Percentiles rank a stretch among this genome's conserved stretches.
These are phyloP conservation scores for Globisporangium echinulatum DNA, from an alignment of 352 stramenopile species.

Conservation along the genomic window DNA sequence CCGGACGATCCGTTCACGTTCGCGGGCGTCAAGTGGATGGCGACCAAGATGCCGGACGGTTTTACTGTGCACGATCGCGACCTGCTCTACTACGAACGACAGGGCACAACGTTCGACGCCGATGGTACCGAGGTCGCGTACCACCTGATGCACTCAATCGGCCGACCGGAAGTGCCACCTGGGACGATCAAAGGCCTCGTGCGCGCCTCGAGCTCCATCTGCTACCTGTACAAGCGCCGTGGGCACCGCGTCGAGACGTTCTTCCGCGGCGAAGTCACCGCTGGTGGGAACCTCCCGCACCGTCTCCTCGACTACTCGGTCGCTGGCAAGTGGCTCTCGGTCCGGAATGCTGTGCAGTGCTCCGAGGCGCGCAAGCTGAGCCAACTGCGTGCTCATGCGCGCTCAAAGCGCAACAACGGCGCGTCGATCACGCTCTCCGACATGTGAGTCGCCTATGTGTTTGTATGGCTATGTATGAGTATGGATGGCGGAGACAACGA, in stretches of 20 bases:
- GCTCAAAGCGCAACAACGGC: background rate
- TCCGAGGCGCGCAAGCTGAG: slow-evolving; percentile 2
- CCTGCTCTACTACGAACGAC: slow-evolving; percentile 35
- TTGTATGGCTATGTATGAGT: too few relatives aligned
- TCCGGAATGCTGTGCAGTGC: slow-evolving; percentile 10
- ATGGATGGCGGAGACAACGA: too few relatives aligned
- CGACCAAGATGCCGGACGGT: slow-evolving; percentile 19
- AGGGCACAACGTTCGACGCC: slow-evolving; percentile 22
- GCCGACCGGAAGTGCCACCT: slow-evolving; percentile 28
- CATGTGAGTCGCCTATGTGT: background rate
- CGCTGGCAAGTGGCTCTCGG: slow-evolving; percentile 15
- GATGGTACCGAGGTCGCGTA: slow-evolving; percentile 31
- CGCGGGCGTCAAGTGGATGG: slow-evolving; percentile 41
- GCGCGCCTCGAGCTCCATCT: slow-evolving; percentile 26
- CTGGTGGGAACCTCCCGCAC: slow-evolving; percentile 9
- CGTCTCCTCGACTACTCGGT: slow-evolving; percentile 8
- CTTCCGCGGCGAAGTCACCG: slow-evolving; percentile 20
- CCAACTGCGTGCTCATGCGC: slow-evolving; percentile 4
- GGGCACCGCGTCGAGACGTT: slow-evolving; percentile 28
- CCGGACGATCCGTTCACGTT: slow-evolving; percentile 28
- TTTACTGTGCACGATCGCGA: slow-evolving; percentile 24
- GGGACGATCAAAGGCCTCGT: slow-evolving; percentile 23
- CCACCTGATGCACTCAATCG: slow-evolving; percentile 39
- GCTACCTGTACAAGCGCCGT: slow-evolving; percentile 28
- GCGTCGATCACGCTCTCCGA: slow-evolving; percentile 2